These are phyloP conservation scores for Amanita fuliginea DNA, from an alignment of 768 basidiomycete genomes.

Conservation along the genomic window DNA sequence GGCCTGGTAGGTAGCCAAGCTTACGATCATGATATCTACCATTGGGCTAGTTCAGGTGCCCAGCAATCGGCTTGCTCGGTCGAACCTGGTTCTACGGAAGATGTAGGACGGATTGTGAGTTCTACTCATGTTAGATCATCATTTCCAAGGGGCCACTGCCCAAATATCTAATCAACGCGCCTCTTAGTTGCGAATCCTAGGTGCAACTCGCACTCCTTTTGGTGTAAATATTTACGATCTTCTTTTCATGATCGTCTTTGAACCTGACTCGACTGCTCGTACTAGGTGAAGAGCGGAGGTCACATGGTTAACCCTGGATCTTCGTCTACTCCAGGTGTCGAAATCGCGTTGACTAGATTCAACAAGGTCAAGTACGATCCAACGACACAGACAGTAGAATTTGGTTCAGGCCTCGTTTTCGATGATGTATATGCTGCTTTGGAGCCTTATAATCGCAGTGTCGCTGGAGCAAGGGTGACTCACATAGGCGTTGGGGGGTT, in stretches of 20 bases:
- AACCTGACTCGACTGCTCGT: neutral
- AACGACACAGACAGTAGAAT: conserved; percentile 16
- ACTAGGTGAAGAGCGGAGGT: conserved; percentile 39
- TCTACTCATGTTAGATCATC: no score
- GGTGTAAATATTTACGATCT: neutral
- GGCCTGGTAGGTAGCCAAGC: neutral
- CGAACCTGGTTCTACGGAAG: conserved; percentile 2
- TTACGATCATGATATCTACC: neutral
- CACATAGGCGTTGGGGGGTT: conserved; percentile 39
- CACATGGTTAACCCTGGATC: conserved; percentile 33
- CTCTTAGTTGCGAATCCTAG: neutral
- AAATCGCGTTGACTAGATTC: conserved; percentile 34
- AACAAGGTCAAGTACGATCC: conserved; percentile 22
- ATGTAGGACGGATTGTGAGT: conserved; percentile 3
- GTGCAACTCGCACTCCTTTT: neutral
- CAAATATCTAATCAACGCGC: neutral
- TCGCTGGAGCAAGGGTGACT: conserved; percentile 36
- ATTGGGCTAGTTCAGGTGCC: conserved; percentile 1
- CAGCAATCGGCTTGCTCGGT: conserved; percentile 2
- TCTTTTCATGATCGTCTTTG: neutral
- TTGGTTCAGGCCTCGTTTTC: conserved; percentile 32
- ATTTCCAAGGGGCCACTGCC: no score
- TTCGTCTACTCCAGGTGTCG: conserved; percentile 39
- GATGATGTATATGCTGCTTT: conserved; percentile 39
- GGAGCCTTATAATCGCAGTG: conserved; percentile 25